phyloP scores from a whole-genome alignment of 495 filamentous ascomycete species.

The Aspergillus carlsbadensis region DNA sequence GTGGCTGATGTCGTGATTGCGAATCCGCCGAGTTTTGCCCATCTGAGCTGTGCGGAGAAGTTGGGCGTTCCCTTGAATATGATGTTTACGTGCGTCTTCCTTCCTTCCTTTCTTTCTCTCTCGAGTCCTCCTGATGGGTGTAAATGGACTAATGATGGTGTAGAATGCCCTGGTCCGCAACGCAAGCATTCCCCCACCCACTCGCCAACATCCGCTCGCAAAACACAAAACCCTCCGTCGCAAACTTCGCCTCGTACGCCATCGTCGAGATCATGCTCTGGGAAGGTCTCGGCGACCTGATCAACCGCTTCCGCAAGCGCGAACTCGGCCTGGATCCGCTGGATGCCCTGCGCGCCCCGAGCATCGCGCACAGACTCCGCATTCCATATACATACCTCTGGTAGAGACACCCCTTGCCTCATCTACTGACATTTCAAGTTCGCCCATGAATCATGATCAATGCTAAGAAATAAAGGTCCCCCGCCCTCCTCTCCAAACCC shows the following conservation, averaged over 20 bases:
- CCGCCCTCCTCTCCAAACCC: slow-evolving; percentile 75
- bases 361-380: slow-evolving; percentile 57
- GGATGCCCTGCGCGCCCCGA: slow-evolving; percentile 64
- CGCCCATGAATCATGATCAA: no score
- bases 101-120: background rate
- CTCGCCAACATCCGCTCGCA: slow-evolving; percentile 54
- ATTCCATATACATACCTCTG: slow-evolving; percentile 82
- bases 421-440: no score
- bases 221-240: slow-evolving; percentile 51
- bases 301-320: slow-evolving; percentile 68
- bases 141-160: background rate
- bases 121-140: background rate
- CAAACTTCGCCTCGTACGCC: slow-evolving; percentile 73
- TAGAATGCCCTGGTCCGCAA: slow-evolving; percentile 62
- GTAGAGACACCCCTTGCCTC: no score
- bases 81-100: slow-evolving; percentile 68
- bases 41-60: slow-evolving; percentile 79
- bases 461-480: no score
- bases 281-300: slow-evolving; percentile 75
- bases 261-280: slow-evolving; percentile 79
- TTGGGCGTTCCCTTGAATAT: slow-evolving; percentile 75
- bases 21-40: slow-evolving; percentile 80
- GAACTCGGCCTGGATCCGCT: slow-evolving; percentile 67
- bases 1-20: slow-evolving; percentile 82
- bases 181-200: slow-evolving; percentile 53